Percentiles rank a stretch among this genome's conserved stretches.
phyloP scores from a whole-genome alignment of 176 grass and related monocot genomes.

The sorghum (Sorghum bicolor) region DNA sequence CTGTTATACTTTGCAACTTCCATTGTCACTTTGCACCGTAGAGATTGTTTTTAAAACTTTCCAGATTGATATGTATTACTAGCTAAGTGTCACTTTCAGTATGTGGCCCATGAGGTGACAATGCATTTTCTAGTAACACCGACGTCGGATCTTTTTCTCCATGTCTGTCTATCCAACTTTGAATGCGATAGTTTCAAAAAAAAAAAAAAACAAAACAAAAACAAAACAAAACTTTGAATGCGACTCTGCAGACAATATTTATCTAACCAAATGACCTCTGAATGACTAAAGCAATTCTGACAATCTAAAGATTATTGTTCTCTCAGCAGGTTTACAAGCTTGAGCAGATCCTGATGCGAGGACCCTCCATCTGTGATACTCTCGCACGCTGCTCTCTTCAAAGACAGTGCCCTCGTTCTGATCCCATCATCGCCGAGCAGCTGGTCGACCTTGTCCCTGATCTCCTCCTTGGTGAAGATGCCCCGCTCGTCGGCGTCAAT shows the following conservation, averaged over 20 bases:
- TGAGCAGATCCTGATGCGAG: conserved; percentile 35
- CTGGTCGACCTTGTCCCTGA: conserved; percentile 24
- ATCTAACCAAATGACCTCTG: neutral
- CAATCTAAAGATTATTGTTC: neutral
- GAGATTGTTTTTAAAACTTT: neutral
- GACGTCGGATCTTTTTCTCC: neutral
- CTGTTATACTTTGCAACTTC: neutral
- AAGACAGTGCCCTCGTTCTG: conserved; percentile 14
- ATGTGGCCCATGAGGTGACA: neutral
- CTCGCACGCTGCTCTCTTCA: conserved; percentile 30
- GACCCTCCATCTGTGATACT: conserved; percentile 27
- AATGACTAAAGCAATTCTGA: neutral
- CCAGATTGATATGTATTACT: neutral
- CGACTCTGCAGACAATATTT: neutral
- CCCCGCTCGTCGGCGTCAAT: conserved; percentile 9
- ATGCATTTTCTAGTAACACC: neutral
- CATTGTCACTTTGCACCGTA: neutral
- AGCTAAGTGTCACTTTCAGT: neutral
- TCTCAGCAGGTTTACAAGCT: conserved; percentile 34
- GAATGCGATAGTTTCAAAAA: too few species aligned
- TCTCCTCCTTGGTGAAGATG: conserved; percentile 41
- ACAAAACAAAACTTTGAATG: neutral
- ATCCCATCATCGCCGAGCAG: conserved; percentile 30
- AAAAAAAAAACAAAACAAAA: too few species aligned
- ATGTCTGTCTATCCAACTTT: neutral